Evolutionary conservation across 2,329 filamentous ascomycete genomes (phyloP).

Genomic region (Exserohilum rostratum): DNA sequence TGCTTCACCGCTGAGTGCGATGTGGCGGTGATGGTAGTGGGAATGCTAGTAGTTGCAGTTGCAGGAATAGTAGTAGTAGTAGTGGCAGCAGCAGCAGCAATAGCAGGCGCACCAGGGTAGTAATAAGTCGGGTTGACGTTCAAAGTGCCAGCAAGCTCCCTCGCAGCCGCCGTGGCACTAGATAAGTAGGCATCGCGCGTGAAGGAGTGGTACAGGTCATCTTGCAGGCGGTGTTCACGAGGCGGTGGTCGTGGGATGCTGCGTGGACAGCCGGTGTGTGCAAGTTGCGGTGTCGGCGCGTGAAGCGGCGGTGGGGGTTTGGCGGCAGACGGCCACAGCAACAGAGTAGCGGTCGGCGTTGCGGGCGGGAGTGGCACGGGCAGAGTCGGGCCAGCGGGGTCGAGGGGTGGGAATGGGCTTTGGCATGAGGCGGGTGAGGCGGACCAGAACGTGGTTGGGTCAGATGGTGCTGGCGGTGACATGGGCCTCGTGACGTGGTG

Average conservation of each 20-base stretch:
- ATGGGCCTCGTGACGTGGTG: conserved; percentile 19
- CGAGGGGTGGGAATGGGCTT: too few species aligned
- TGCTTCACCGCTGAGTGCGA: not conserved
- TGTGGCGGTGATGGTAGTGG: not conserved
- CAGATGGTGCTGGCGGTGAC: conserved; percentile 14
- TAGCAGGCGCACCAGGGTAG: not conserved
- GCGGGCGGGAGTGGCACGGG: not conserved
- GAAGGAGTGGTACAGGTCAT: conserved; percentile 16
- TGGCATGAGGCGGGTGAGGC: conserved; percentile 4
- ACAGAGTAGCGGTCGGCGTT: not conserved
- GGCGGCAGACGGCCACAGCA: not conserved
- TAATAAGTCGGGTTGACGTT: not conserved
- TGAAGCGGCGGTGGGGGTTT: conserved; percentile 4
- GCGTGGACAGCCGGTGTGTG: not conserved
- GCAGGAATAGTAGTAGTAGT: not conserved
- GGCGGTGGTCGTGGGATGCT: conserved; percentile 15
- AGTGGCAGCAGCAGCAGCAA: not conserved
- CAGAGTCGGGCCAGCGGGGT: not conserved
- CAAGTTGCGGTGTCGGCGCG: conserved; percentile 12
- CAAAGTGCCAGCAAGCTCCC: conserved; percentile 1
- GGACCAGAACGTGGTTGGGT: conserved; percentile 20
- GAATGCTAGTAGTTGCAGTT: not conserved
- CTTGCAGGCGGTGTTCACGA: conserved; percentile 18
- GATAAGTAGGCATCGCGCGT: conserved; percentile 16
- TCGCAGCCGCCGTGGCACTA: conserved; percentile 3